phyloP scores from a whole-genome alignment of 768 basidiomycete species.

The Auricularia heimuer region DNA sequence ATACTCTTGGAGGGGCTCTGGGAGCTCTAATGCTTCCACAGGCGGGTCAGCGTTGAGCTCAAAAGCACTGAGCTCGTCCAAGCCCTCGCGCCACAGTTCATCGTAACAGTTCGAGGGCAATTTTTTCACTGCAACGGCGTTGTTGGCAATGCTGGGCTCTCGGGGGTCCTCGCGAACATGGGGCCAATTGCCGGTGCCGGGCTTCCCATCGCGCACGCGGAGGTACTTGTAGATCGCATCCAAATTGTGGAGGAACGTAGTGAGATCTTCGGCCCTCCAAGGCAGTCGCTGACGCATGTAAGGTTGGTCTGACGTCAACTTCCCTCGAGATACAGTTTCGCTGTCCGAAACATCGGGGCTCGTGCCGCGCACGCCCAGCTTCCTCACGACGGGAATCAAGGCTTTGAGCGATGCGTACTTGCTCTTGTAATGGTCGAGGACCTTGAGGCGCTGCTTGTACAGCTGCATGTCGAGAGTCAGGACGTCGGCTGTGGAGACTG shows the following conservation, averaged over 20 bases:
- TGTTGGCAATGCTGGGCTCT: not conserved
- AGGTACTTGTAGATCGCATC: not conserved
- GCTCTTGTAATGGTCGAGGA: not conserved
- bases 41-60: not conserved
- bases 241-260: not conserved
- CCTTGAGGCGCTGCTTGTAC: not conserved
- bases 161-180: not conserved
- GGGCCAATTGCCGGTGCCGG: not conserved
- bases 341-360: not conserved
- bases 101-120: not conserved
- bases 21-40: not conserved
- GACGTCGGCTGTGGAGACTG: not conserved
- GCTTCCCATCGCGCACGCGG: not conserved
- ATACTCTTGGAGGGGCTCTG: not conserved
- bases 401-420: not conserved
- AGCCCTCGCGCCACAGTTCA: not conserved
- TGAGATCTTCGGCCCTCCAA: not conserved
- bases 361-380: not conserved
- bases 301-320: not conserved
- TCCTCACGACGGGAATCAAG: not conserved
- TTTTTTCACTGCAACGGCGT: not conserved
- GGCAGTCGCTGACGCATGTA: not conserved
- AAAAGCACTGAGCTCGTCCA: not conserved
- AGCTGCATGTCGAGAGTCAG: not conserved
- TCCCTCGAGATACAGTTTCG: not conserved